Evolutionary conservation across 1,139 yeast species (phyloP).

Genomic region (Zygoascus meyerae): DNA sequence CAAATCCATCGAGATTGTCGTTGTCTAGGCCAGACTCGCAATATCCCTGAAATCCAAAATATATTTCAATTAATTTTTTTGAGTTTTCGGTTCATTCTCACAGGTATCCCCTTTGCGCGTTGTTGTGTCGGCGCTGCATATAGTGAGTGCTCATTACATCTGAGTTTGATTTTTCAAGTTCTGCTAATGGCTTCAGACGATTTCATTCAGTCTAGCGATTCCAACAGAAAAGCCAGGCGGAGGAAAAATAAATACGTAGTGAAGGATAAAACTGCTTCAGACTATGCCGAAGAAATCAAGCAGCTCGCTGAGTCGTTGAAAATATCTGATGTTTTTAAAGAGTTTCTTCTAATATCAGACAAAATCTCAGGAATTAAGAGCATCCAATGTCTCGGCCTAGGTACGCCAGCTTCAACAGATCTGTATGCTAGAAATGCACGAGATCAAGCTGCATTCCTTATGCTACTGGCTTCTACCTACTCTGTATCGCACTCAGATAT

Average conservation of each 20-base stretch:
- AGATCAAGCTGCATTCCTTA: slow-evolving; percentile 57
- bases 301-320: slow-evolving; percentile 13
- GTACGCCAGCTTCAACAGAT: slow-evolving; percentile 52
- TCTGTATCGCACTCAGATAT: slow-evolving; percentile 27
- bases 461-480: slow-evolving; percentile 35
- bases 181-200: too few relatives aligned
- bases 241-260: slow-evolving; percentile 16
- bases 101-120: too few relatives aligned
- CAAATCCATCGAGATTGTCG: too few relatives aligned
- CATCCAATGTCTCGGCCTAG: slow-evolving; percentile 68
- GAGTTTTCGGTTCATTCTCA: too few relatives aligned
- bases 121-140: too few relatives aligned
- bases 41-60: too few relatives aligned
- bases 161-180: too few relatives aligned
- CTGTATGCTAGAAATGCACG: slow-evolving; percentile 41
- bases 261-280: slow-evolving; percentile 22
- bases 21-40: too few relatives aligned
- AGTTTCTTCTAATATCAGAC: background rate
- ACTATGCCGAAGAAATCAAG: slow-evolving; percentile 17
- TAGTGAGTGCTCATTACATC: too few relatives aligned
- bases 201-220: too few relatives aligned
- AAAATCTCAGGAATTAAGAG: slow-evolving; percentile 15
- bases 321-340: slow-evolving; percentile 15
- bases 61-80: too few relatives aligned
- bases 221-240: slow-evolving; percentile 4